Evolutionary conservation across 129 eudicot species (phyloP), one percentile per base, ranked within the genome.

Genomic region (Lactuca sativa): DNA sequence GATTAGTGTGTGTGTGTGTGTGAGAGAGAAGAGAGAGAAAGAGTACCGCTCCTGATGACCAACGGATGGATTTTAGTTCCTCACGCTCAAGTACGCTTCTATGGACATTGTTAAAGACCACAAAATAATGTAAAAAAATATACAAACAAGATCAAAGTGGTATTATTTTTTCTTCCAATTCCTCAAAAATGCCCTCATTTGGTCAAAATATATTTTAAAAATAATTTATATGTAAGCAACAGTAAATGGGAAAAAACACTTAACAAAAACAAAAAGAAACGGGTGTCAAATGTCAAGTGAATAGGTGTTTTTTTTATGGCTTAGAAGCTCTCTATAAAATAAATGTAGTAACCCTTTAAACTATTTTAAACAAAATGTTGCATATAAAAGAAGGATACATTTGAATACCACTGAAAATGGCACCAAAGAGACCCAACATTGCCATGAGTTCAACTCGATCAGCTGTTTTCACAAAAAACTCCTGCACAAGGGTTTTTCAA

Each of bases 401-500:
- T 78, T 92, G 98, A 66, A 69, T 62, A 66, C 89, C 95, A 77
- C 98, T 89, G 71, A 79, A 57, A 66, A 92, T 86, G 77, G 95
- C 96, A 68, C 98, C 98, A 73, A 92, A 92, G 13, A 89, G 66
- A 33, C 98, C 98, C 87, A 92, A 68, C 91, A 92, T 89, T 43
- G 95, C 91, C 98, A 92, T 82, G 56, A 92, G 96, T 79, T 92
- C 98, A 9, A 84, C 79, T 82, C 81, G 78, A 76, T 92, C 95
- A 38, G 96, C 95, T 68, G 82, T 69, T 84, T 86, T 92, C 18
- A 85, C 91, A 67, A 92, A 79, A 84, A 76, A 89, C 62, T 92
- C 98, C 96, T 92, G 85, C 79, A 77, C 33, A 68, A 56, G 41
- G 68, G 41, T 70, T 34, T 9, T 61, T 15, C 32, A n/a, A 3